Conservation (phyloP, 306 rosid genomes). For the Arachis hypogaea region DNA sequence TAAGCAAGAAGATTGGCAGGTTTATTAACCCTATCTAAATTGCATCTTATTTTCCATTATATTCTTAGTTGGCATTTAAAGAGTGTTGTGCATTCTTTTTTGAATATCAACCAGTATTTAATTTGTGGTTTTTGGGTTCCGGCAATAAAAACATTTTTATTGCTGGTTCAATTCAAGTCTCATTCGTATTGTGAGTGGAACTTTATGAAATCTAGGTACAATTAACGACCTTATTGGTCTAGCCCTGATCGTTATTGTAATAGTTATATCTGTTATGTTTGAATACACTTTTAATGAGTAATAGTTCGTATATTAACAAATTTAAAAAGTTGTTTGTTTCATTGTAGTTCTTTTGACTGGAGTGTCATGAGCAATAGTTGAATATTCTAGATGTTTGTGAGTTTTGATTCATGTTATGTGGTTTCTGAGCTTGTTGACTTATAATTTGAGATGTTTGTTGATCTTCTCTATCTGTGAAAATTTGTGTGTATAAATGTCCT, state of each 20-base stretch:
- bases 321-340: constrained; percentile 10
- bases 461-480: constrained; percentile 4
- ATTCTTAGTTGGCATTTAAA: constrained; percentile 27
- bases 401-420: constrained; percentile 19
- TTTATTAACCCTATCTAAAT: constrained; percentile 38
- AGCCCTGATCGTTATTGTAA: not conserved
- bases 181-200: constrained; percentile 26
- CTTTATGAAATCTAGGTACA: constrained; percentile 2
- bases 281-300: constrained; percentile 21
- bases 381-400: constrained; percentile 30
- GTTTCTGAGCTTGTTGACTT: constrained; percentile 25
- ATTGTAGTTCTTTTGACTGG: constrained; percentile 18
- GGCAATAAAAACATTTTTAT: not conserved
- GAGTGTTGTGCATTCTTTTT: not conserved
- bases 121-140: not conserved
- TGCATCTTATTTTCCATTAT: constrained; percentile 35
- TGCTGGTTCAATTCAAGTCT: not conserved
- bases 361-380: constrained; percentile 3
- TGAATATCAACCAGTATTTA: not conserved
- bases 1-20: constrained; percentile 88
- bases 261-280: not conserved
- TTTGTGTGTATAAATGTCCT: constrained; percentile 23
- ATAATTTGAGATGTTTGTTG: constrained; percentile 37
- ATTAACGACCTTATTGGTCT: not conserved
- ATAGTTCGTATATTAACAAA: constrained; percentile 9